Evolutionary conservation across 2,329 filamentous ascomycete genomes (phyloP).

Genomic region (Diaporthe sp.): DNA sequence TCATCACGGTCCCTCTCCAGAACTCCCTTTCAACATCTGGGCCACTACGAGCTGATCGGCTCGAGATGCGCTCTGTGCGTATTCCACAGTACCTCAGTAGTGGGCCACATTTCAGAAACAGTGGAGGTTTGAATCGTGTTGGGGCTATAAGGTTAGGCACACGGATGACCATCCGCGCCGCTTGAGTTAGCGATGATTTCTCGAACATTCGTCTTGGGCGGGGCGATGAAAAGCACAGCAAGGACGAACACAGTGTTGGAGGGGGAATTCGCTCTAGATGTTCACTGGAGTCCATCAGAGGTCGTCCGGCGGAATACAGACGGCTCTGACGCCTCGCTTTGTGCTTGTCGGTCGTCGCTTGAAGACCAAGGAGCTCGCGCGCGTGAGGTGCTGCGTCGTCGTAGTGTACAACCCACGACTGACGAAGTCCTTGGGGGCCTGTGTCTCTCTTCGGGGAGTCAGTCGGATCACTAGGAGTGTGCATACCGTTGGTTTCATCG

Average conservation of each 20-base stretch:
- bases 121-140: conserved; percentile 82
- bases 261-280: background rate
- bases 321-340: conserved; percentile 33
- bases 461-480: background rate
- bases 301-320: conserved; percentile 30
- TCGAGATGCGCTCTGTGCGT: conserved; percentile 66
- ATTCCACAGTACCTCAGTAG: conserved; percentile 91
- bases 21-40: conserved; percentile 72
- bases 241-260: conserved; percentile 9
- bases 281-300: background rate
- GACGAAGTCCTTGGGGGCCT: conserved; percentile 1
- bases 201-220: conserved; percentile 8
- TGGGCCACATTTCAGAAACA: conserved; percentile 92
- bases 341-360: conserved; percentile 31
- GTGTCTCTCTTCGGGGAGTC: background rate
- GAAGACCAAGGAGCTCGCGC: conserved; percentile 21
- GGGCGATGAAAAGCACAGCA: background rate
- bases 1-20: conserved; percentile 96
- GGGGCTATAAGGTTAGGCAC: conserved; percentile 52
- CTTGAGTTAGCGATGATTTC: conserved; percentile 67
- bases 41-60: conserved; percentile 49
- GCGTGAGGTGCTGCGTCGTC: conserved; percentile 22
- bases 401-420: conserved; percentile 24
- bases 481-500: conserved; percentile 69
- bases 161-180: conserved; percentile 62